A percentile compares a stretch with the other conserved stretches of the same genome.
These are phyloP conservation scores for Moricandia arvensis DNA, from an alignment of 345 rosid genomes.

Conservation along the genomic window DNA sequence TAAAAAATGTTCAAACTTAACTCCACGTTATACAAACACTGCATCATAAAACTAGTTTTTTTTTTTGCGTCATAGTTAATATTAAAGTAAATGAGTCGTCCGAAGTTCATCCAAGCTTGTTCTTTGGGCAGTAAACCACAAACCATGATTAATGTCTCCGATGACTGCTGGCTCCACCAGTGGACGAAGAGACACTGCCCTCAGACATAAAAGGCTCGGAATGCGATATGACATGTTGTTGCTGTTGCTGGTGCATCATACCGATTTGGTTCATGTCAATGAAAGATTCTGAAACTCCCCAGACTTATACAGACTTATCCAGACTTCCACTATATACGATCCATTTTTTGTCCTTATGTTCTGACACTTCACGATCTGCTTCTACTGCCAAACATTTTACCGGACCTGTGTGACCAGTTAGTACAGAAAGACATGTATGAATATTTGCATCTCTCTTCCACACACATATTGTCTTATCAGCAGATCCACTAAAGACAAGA, in stretches of 20 bases:
- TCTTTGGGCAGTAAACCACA: neutral
- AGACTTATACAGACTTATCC: conserved; percentile 90
- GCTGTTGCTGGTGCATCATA: conserved; percentile 43
- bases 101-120: neutral
- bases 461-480: conserved; percentile 92
- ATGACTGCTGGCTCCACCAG: conserved; percentile 39
- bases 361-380: conserved; percentile 50
- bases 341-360: conserved; percentile 57
- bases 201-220: conserved; percentile 41
- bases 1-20: conserved; percentile 9
- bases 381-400: conserved; percentile 88
- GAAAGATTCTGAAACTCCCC: conserved; percentile 75
- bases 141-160: conserved; percentile 28
- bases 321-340: conserved; percentile 85
- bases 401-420: conserved; percentile 91
- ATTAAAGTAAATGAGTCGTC: neutral
- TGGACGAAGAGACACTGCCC: conserved; percentile 39
- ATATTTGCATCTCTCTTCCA: conserved; percentile 73
- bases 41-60: conserved; percentile 1
- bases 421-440: conserved; percentile 79
- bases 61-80: neutral
- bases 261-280: conserved; percentile 46
- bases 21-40: conserved; percentile 17
- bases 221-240: conserved; percentile 33
- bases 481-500: conserved; percentile 86